Conservation (phyloP, 148 eudicot genomes). For the Limonium bicolor region DNA sequence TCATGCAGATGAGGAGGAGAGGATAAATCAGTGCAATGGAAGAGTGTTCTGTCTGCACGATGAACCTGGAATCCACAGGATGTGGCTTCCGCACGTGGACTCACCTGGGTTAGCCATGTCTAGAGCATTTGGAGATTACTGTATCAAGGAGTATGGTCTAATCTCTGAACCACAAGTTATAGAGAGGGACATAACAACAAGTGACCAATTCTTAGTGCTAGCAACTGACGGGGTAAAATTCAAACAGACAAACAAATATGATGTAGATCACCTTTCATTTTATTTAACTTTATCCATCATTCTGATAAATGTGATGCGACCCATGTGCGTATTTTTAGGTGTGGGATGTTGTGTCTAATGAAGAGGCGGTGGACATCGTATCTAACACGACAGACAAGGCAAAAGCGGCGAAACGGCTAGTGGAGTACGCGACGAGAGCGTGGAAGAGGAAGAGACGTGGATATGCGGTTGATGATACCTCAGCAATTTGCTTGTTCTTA, state of each 20-base stretch:
- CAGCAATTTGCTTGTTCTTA: slow-evolving; percentile 71
- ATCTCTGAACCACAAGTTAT: slow-evolving; percentile 68
- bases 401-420: slow-evolving; percentile 53
- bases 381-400: slow-evolving; percentile 30
- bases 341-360: slow-evolving; percentile 90
- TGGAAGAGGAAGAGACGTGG: slow-evolving; percentile 70
- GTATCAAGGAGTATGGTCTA: slow-evolving; percentile 67
- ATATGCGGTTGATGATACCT: slow-evolving; percentile 60
- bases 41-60: slow-evolving; percentile 62
- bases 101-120: slow-evolving; percentile 96
- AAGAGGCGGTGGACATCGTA: slow-evolving; percentile 68
- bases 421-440: slow-evolving; percentile 36
- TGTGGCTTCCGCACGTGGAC: slow-evolving; percentile 66
- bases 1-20: slow-evolving; percentile 51
- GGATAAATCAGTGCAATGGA: slow-evolving; percentile 63
- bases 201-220: slow-evolving; percentile 53
- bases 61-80: slow-evolving; percentile 71
- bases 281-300: background rate
- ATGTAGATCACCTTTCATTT: background rate
- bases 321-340: no score
- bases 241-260: background rate
- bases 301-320: no score
- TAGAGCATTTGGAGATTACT: slow-evolving; percentile 78
- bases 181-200: slow-evolving; percentile 35
- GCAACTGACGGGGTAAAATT: slow-evolving; percentile 82